Evolutionary conservation across 768 basidiomycete genomes (phyloP).

Genomic region (Kwoniella dejecticola): DNA sequence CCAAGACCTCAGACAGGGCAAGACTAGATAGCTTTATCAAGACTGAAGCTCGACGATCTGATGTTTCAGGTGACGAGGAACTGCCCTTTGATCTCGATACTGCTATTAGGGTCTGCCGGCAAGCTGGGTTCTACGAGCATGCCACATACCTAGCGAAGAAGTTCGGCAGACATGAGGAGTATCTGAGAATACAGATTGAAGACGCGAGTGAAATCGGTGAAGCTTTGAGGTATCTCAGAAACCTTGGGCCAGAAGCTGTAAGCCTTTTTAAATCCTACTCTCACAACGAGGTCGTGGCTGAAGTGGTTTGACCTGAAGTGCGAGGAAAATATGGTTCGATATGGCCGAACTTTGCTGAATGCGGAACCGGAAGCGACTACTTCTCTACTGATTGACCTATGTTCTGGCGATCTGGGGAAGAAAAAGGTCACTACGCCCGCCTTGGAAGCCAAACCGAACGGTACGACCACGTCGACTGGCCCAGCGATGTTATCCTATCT

Average conservation of each 20-base stretch:
- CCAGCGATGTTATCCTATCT: constrained; percentile 79
- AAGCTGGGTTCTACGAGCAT: constrained; percentile 94
- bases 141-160: constrained; percentile 90
- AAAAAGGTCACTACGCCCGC: constrained; percentile 40
- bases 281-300: not conserved
- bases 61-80: constrained; percentile 63
- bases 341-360: constrained; percentile 81
- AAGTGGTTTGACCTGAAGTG: constrained; percentile 59
- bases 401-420: constrained; percentile 63
- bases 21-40: constrained; percentile 91
- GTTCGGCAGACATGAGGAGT: constrained; percentile 89
- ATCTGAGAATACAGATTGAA: constrained; percentile 89
- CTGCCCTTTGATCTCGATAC: constrained; percentile 96
- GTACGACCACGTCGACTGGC: constrained; percentile 21
- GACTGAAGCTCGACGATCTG: constrained; percentile 66
- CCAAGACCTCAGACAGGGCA: constrained; percentile 87
- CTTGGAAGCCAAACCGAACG: constrained; percentile 33
- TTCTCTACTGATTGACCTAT: constrained; percentile 84
- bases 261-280: constrained; percentile 52
- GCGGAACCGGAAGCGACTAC: constrained; percentile 86
- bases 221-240: constrained; percentile 76
- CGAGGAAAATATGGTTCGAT: constrained; percentile 79
- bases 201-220: constrained; percentile 80
- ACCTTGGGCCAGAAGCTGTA: constrained; percentile 76
- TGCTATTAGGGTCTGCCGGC: constrained; percentile 92